Base-by-base conservation (phyloP, 1,139 yeast species). In the Taphrina confusa region DNA sequence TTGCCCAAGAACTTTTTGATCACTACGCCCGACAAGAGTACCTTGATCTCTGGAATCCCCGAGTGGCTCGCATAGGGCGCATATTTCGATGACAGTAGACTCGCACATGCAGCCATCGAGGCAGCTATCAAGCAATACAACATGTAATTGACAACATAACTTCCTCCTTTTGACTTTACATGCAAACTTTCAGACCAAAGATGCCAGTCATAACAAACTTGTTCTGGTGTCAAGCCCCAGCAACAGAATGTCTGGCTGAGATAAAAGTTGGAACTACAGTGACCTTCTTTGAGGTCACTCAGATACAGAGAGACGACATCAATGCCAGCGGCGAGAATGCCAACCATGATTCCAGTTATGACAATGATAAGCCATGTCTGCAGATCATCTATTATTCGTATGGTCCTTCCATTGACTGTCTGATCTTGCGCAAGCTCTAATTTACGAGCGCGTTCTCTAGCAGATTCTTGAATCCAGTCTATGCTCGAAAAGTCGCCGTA, bases 21-120 rank as follows among this genome's bases (percentile, higher is more conserved):
- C 45, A 80, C 80, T 66, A 80, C 80, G 1, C 84, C 84, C 0
- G 83, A 79, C 25, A 80, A 70, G 22, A 81, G 80, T 0, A 83
- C 80, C 64, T 78, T 78, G 31, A 67, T 67, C 37, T 65, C 92
- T 1, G 89, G 81, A 31, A 87, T 84, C 2, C 95, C 95, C 56
- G 86, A 81, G 67, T 80, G 81, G 37, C 77, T 74, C 30, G 84
- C 79, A 56, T 76, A 73, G 0, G 80, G 79, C 6, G 80, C 79
- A 18, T 31, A 47, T 8, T 34, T 47, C 9, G 52, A 31, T 6
- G 34, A 27, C 22, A 47, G 22, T 18, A 33, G 33, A 25, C 52
- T 47, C 2, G 52, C 52, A 12, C 28, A 4, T 2, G 42, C 52
- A 20, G 52, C 52, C 39, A 47, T 31, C 20, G 52, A 18, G 20